Evolutionary conservation across 495 filamentous ascomycete genomes (phyloP).

Genomic region (Penicillium turbatum): DNA sequence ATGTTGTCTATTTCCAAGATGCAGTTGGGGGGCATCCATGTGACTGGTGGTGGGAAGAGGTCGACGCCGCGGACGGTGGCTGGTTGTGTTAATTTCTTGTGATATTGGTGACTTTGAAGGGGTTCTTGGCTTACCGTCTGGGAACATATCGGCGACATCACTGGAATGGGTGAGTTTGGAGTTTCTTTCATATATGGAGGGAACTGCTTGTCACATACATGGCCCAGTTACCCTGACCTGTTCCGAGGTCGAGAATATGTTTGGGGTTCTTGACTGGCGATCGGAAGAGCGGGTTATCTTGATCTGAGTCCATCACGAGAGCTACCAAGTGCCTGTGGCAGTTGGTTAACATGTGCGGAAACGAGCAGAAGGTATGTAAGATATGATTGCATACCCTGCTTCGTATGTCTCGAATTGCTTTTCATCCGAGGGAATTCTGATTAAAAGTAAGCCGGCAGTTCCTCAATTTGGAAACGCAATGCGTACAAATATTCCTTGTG

Average conservation of each 20-base stretch:
- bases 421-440: slow-evolving; percentile 22
- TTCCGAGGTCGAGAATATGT: slow-evolving; percentile 27
- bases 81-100: slow-evolving; percentile 1
- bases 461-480: background rate
- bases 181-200: too few relatives aligned
- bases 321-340: slow-evolving; percentile 14
- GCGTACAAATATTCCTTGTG: slow-evolving; percentile 12
- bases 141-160: slow-evolving; percentile 25
- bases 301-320: slow-evolving; percentile 14
- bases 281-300: slow-evolving; percentile 14
- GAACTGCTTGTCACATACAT: slow-evolving; percentile 16
- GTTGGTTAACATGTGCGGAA: background rate
- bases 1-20: slow-evolving; percentile 28
- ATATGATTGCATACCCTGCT: slow-evolving; percentile 9
- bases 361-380: background rate
- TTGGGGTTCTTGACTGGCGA: slow-evolving; percentile 9
- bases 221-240: slow-evolving; percentile 26
- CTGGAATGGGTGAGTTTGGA: slow-evolving; percentile 10
- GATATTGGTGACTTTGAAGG: background rate
- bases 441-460: background rate
- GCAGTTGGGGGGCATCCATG: slow-evolving; percentile 33
- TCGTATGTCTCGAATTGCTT: slow-evolving; percentile 26
- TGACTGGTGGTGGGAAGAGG: slow-evolving; percentile 20
- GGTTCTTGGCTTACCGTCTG: slow-evolving; percentile 5
- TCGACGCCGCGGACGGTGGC: slow-evolving; percentile 21